Evolutionary conservation across 768 basidiomycete species (phyloP), one percentile per base, ranked within the genome.

Genomic region (Hydnomerulius pinastri): DNA sequence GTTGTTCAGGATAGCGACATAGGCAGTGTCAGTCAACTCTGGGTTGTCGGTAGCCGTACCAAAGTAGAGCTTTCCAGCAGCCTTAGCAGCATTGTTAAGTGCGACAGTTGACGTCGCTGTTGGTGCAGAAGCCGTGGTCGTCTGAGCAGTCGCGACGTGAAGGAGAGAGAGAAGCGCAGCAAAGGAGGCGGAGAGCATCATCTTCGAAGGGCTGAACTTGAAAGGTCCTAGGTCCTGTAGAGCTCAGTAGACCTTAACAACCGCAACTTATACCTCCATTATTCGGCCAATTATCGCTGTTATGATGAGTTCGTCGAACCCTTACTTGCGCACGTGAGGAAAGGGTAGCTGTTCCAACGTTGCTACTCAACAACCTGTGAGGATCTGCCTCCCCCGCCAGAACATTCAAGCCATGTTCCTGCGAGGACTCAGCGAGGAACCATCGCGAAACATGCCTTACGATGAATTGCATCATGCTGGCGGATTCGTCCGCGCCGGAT

Each of bases 41-140:
- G 67, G 63, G 61, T 76, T 77, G 60, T 77, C 76, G 2, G 77
- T 77, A 24, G 77, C 77, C 36, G 73, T 64, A 24, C 78, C 77
- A 44, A 78, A 78, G 66, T 79, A 80, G 8, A 69, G 52, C 61
- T 77, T 77, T 2, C 73, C 72, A 6, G 71, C 66, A 5, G 69
- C 62, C 56, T 63, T 69, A 2, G 77, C 75, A 4, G 69, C 65
- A 6, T 55, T 58, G 60, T 77, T 67, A 8, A 77, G 55, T 21
- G 50, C 20, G 20, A 53, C 30, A 5, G 23, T 32, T 12, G 44
- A 39, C 5, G 48, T 56, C 13, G 45, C 27, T 0, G 29, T 51
- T 11, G 42, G 32, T 36, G 46, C 27, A 29, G 29, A 15, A 9
- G 43, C 39, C n/a, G 21, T 43, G 39, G 33, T 21, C 9, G 38